Conservation (phyloP, 306 rosid genomes). For the Inga oerstediana region DNA sequence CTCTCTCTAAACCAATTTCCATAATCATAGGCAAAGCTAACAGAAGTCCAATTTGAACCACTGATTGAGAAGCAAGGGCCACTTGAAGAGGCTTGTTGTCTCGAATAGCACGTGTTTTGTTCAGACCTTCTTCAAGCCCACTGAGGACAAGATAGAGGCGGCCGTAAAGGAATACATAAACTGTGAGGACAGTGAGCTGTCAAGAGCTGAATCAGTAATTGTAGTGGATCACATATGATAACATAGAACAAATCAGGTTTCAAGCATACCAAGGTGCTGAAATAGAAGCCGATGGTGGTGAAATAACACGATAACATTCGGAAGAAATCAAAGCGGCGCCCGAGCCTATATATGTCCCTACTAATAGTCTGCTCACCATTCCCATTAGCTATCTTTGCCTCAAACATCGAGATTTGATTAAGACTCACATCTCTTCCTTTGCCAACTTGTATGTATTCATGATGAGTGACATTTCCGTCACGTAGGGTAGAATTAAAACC, state of each 20-base stretch:
- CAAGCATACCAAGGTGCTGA: constrained; percentile 85
- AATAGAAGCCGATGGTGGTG: constrained; percentile 93
- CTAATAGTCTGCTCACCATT: constrained; percentile 96
- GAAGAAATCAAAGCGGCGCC: constrained; percentile 94
- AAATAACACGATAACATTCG: constrained; percentile 86
- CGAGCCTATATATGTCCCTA: constrained; percentile 92
- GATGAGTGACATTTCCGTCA: constrained; percentile 92
- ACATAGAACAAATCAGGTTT: constrained; percentile 3
- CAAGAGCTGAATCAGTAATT: too few relatives aligned
- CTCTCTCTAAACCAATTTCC: too few relatives aligned
- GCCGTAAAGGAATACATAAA: too few relatives aligned
- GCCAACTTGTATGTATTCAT: constrained; percentile 97
- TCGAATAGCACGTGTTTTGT: too few relatives aligned
- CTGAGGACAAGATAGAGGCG: too few relatives aligned
- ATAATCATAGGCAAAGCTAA: too few relatives aligned
- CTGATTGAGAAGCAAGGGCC: too few relatives aligned
- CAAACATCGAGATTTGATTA: constrained; percentile 95
- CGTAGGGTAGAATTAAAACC: constrained; percentile 96
- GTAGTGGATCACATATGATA: too few relatives aligned
- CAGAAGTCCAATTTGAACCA: too few relatives aligned
- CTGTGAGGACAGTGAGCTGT: too few relatives aligned
- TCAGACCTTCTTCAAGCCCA: too few relatives aligned
- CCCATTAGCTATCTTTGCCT: constrained; percentile 95
- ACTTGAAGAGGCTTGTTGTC: too few relatives aligned
- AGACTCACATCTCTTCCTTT: constrained; percentile 98